Evolutionary conservation across 2,329 filamentous ascomycete genomes (phyloP).

Genomic region (Zasmidium cellare): DNA sequence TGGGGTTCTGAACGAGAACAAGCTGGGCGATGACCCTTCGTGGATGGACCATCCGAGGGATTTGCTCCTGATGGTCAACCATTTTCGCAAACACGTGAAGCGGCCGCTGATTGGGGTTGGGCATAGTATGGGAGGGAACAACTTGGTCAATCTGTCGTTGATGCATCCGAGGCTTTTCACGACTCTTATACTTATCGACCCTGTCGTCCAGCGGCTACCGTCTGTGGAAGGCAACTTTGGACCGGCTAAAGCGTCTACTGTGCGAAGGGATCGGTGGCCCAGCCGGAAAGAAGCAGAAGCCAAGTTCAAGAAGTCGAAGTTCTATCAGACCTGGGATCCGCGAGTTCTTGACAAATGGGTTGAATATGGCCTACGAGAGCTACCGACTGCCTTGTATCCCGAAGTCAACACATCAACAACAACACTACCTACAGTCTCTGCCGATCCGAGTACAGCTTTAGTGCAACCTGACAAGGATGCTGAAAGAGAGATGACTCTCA

Average conservation of each 20-base stretch:
- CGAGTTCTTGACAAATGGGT: constrained; percentile 76
- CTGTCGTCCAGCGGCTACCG: constrained; percentile 64
- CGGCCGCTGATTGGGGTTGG: constrained; percentile 81
- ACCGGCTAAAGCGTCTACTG: constrained; percentile 59
- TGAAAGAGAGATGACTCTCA: constrained; percentile 63
- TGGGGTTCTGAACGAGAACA: constrained; percentile 71
- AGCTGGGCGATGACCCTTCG: constrained; percentile 80
- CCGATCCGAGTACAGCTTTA: constrained; percentile 27
- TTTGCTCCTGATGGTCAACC: constrained; percentile 80
- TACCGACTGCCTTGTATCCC: constrained; percentile 41
- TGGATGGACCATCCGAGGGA: constrained; percentile 88
- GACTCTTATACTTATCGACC: constrained; percentile 77
- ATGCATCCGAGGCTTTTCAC: constrained; percentile 80
- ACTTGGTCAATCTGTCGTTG: constrained; percentile 70
- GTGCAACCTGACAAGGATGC: constrained; percentile 19
- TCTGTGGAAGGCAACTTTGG: constrained; percentile 40
- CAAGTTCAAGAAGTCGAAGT: constrained; percentile 67
- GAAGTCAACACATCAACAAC: constrained; percentile 27
- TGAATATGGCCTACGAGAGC: constrained; percentile 30
- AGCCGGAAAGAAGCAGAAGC: constrained; percentile 67
- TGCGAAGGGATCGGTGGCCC: constrained; percentile 79
- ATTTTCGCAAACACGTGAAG: constrained; percentile 75
- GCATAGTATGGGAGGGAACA: constrained; percentile 82
- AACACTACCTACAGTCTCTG: constrained; percentile 27
- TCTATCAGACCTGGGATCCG: constrained; percentile 81